Conservation (phyloP, 345 rosid genomes). For the Rhodomyrtus tomentosa region DNA sequence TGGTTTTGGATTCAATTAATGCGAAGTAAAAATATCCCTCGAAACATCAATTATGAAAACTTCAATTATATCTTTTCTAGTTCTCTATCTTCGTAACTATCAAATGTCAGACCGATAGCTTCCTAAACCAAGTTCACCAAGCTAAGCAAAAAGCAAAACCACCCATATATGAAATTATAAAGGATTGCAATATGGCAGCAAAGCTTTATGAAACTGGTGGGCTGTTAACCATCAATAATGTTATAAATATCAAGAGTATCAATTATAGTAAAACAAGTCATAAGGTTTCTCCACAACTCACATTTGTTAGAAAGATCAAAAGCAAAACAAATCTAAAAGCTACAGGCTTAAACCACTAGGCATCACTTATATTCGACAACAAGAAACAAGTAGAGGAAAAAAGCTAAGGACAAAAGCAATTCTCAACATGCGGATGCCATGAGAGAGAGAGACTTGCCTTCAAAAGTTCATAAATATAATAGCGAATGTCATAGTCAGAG, state of each 20-base stretch:
- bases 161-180: neutral
- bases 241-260: neutral
- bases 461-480: slow-evolving; percentile 78
- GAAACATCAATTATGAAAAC: neutral
- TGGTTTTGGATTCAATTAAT: neutral
- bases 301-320: neutral
- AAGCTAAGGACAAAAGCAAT: neutral
- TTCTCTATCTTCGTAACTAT: neutral
- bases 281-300: neutral
- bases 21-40: neutral
- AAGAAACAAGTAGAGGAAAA: neutral
- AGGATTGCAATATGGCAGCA: neutral
- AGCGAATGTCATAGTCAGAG: slow-evolving; percentile 77
- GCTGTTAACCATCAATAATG: neutral
- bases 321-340: neutral
- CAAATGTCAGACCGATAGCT: neutral
- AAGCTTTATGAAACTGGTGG: neutral
- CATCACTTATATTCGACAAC: neutral
- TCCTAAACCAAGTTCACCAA: neutral
- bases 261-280: neutral
- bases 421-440: neutral
- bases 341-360: neutral
- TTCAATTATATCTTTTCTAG: neutral
- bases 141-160: neutral
- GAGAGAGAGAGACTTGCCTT: slow-evolving; percentile 37